Conservation (phyloP, 1,284 basidiomycete genomes). For the Mrakiaceae sp. region DNA sequence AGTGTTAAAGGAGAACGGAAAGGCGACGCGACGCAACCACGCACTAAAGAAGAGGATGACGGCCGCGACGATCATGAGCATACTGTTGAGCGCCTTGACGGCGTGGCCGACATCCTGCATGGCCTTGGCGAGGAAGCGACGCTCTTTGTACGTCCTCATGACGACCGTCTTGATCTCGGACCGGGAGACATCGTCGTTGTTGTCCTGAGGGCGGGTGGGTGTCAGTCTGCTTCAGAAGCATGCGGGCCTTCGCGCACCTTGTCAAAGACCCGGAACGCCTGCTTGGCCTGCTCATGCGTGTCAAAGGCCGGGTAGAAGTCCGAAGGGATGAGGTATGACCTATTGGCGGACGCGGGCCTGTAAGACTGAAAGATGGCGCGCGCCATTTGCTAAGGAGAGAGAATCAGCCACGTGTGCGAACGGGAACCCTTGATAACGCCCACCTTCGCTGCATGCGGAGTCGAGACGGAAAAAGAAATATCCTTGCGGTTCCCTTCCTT, state of each 20-base stretch:
- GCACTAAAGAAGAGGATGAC: slow-evolving; percentile 52
- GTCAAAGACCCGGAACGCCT: slow-evolving; percentile 65
- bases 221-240: neutral
- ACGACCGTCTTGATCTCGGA: slow-evolving; percentile 61
- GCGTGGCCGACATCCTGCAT: slow-evolving; percentile 51
- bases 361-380: slow-evolving; percentile 55
- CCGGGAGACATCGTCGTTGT: slow-evolving; percentile 65
- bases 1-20: neutral
- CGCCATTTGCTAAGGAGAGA: slow-evolving; percentile 45
- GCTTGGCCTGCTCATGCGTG: slow-evolving; percentile 45
- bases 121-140: slow-evolving; percentile 54
- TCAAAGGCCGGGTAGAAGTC: slow-evolving; percentile 62
- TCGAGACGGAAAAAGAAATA: slow-evolving; percentile 20
- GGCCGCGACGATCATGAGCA: slow-evolving; percentile 5
- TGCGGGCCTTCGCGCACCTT: slow-evolving; percentile 15
- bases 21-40: neutral
- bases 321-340: slow-evolving; percentile 46
- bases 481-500: slow-evolving; percentile 30
- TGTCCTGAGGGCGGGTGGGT: slow-evolving; percentile 36
- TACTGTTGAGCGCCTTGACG: slow-evolving; percentile 7
- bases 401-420: neutral
- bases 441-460: slow-evolving; percentile 54
- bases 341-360: slow-evolving; percentile 38
- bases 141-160: slow-evolving; percentile 62
- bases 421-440: neutral